Evolutionary conservation across 2,329 filamentous ascomycete species (phyloP).

Genomic region (Phaeoacremonium minimum): DNA sequence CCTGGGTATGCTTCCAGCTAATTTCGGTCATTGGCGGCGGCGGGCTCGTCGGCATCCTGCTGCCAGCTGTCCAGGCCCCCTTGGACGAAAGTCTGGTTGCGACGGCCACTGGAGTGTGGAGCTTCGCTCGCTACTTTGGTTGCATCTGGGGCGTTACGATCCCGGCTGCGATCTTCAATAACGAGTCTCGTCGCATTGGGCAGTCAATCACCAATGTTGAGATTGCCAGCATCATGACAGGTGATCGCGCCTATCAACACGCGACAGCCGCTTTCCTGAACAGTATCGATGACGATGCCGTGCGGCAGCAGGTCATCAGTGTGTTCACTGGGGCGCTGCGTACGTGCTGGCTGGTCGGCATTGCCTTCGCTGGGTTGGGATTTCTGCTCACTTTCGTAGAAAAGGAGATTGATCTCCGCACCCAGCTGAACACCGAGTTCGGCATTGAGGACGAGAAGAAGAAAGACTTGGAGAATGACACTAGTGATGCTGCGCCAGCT

Average conservation of each 20-base stretch:
- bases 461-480: not conserved
- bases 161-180: conserved; percentile 31
- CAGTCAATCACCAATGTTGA: not conserved
- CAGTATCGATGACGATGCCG: not conserved
- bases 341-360: conserved; percentile 8
- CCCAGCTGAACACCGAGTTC: conserved; percentile 16
- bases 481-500: not conserved
- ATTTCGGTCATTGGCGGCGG: conserved; percentile 34
- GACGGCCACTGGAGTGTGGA: conserved; percentile 29
- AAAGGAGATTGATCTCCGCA: conserved; percentile 14
- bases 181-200: conserved; percentile 1
- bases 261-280: conserved; percentile 15
- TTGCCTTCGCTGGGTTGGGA: conserved; percentile 16
- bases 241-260: conserved; percentile 17
- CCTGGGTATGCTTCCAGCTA: conserved; percentile 36
- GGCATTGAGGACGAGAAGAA: conserved; percentile 11
- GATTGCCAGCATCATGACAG: conserved; percentile 9
- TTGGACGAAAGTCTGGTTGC: conserved; percentile 27
- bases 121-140: conserved; percentile 40
- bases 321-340: not conserved
- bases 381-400: conserved; percentile 14
- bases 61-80: conserved; percentile 35
- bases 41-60: conserved; percentile 30
- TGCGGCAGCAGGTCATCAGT: conserved; percentile 12
- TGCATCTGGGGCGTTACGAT: conserved; percentile 41